phyloP scores from a whole-genome alignment of 768 basidiomycete species.

The Mycena galericulata region DNA sequence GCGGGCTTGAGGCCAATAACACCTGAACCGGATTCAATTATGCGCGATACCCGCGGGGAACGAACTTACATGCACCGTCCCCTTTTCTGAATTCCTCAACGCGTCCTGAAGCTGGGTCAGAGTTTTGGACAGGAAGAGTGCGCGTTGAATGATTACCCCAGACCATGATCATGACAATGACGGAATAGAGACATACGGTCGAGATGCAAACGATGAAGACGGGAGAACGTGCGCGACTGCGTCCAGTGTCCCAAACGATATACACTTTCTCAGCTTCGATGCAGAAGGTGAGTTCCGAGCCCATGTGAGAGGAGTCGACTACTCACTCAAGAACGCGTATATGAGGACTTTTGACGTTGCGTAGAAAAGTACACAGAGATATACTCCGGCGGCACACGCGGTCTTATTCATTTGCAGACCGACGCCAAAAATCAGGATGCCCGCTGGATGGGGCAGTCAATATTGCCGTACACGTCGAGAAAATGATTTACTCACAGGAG shows the following conservation, averaged over 20 bases:
- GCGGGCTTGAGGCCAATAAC: constrained; percentile 59
- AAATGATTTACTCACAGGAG: constrained; percentile 43
- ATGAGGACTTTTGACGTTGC: constrained; percentile 58
- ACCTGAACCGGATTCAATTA: not conserved
- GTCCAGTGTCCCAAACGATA: constrained; percentile 55
- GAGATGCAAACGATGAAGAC: constrained; percentile 55
- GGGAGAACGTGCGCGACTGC: constrained; percentile 51
- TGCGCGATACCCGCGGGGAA: too few relatives aligned
- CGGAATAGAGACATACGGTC: constrained; percentile 51
- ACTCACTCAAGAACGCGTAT: constrained; percentile 59
- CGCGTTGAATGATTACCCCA: constrained; percentile 44
- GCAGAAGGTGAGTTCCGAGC: not conserved
- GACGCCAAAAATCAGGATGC: constrained; percentile 56
- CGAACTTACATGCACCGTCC: constrained; percentile 50
- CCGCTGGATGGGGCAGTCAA: constrained; percentile 44
- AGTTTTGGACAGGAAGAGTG: not conserved
- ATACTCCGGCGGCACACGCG: constrained; percentile 57
- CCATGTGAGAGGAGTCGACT: constrained; percentile 11
- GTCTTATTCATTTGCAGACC: constrained; percentile 52
- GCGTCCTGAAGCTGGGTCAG: constrained; percentile 42
- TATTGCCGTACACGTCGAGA: not conserved
- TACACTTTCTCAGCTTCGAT: constrained; percentile 57
- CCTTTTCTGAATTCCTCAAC: constrained; percentile 47
- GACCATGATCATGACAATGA: constrained; percentile 53
- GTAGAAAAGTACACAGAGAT: constrained; percentile 57